Percentiles rank a stretch among this genome's conserved stretches.
Conservation (phyloP, 108 stramenopile species). For the Nitzschia sp. region DNA sequence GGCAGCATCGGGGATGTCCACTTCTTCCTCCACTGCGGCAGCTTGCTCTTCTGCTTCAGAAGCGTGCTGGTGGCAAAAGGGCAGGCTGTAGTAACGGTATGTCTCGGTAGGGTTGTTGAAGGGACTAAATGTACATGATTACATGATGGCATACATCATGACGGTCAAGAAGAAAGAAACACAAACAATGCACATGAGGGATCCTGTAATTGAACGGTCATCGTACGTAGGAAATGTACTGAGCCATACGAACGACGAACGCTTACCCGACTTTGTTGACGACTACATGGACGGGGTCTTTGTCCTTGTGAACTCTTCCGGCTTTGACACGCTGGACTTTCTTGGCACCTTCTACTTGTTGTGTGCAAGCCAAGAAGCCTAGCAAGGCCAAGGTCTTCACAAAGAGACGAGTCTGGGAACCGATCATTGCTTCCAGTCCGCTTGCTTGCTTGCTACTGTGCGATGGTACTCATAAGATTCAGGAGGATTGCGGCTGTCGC, state of each 20-base stretch:
- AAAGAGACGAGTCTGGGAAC: too few relatives aligned
- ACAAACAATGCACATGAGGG: not conserved
- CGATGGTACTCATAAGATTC: too few relatives aligned
- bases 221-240: constrained; percentile 13
- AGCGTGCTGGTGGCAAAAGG: constrained; percentile 88
- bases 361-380: constrained; percentile 10
- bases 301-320: constrained; percentile 62
- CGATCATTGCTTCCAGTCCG: too few relatives aligned
- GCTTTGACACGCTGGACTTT: constrained; percentile 71
- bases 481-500: too few relatives aligned
- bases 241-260: not conserved
- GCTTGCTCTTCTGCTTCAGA: constrained; percentile 62
- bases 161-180: not conserved
- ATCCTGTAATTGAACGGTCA: not conserved
- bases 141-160: not conserved
- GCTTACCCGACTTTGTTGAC: constrained; percentile 92
- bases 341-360: constrained; percentile 20
- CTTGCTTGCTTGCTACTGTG: too few relatives aligned
- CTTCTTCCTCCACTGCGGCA: constrained; percentile 49
- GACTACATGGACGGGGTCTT: constrained; percentile 76
- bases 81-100: constrained; percentile 97
- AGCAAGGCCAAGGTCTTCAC: constrained; percentile 1
- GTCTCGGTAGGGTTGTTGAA: constrained; percentile 99
- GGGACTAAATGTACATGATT: constrained; percentile 66
- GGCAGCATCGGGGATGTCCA: constrained; percentile 15